Base-by-base conservation (phyloP, 345 rosid species). In the Camelina sativa region DNA sequence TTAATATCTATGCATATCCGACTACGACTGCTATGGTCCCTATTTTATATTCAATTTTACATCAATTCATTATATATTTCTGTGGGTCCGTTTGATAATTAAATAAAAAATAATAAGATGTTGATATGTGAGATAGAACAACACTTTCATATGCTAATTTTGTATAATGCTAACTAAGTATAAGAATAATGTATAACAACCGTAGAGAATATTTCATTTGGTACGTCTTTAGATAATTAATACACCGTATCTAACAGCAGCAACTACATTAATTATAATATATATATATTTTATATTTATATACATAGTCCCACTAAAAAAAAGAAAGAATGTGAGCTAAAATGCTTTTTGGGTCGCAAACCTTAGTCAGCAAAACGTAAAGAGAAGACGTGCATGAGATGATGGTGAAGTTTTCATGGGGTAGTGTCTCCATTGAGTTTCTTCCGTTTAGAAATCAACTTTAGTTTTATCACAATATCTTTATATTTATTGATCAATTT, bases 311-410 rank as follows among this genome's bases (percentile, higher is more conserved):
- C 63, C 77, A 56, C 72, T 73, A 41, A 52, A 69, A 38, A 22
- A 34, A 35, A 10, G 10, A 52, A 54, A 50, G 34, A 4, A 35
- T 28, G 78, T 6, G 46, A 48, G 35, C 55, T 62, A 34, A 44
- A 40, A 71, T 64, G 67, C 30, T 48, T 57, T 58, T 77, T 53
- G 80, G 58, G 61, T 76, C 17, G 41, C 51, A 70, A 69, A 46
- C 48, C 32, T 61, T 62, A 69, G 65, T 55, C 71, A 76, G 40
- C 70, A 43, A 76, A 63, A 69, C 71, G 66, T 76, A 62, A 68
- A 55, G 19, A 58, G 72, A 65, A 71, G 76, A 77, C 76, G 72
- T 77, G 80, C 80, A 50, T 77, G 67, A 71, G 80, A 65, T 77
- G 72, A 71, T 71, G 58, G 65, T 44, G 48, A 76, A 62, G 70